phyloP scores from a whole-genome alignment of 768 basidiomycete genomes.

The Lyophyllum semitale region DNA sequence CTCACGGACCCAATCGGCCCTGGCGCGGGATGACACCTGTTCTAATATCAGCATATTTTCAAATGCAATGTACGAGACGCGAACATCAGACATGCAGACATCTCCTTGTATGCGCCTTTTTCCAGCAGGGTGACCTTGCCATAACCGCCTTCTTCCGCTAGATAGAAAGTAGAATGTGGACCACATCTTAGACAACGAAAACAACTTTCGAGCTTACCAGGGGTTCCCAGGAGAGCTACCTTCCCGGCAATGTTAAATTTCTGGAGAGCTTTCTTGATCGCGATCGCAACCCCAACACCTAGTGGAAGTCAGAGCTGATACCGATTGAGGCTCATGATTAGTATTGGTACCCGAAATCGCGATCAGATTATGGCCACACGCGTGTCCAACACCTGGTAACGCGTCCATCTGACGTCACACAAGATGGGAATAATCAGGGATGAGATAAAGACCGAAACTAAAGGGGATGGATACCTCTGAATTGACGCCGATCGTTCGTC shows the following conservation, averaged over 20 bases:
- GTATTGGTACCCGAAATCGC: too few relatives aligned
- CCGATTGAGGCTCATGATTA: constrained; percentile 56
- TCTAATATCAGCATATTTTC: too few relatives aligned
- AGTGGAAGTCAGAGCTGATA: constrained; percentile 11
- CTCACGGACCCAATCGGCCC: too few relatives aligned
- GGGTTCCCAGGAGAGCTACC: constrained; percentile 75
- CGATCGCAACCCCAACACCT: constrained; percentile 73
- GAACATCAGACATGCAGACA: constrained; percentile 79
- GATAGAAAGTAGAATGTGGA: not conserved
- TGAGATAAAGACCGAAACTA: constrained; percentile 33
- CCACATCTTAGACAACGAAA: too few relatives aligned
- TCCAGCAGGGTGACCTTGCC: constrained; percentile 73
- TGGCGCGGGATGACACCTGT: too few relatives aligned
- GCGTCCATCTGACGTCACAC: constrained; percentile 55
- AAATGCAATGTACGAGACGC: too few relatives aligned
- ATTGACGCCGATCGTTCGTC: constrained; percentile 74
- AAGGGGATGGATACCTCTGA: too few relatives aligned
- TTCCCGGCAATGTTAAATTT: constrained; percentile 66
- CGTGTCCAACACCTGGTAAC: constrained; percentile 61
- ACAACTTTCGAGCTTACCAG: constrained; percentile 56
- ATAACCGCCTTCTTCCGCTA: constrained; percentile 78
- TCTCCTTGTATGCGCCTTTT: constrained; percentile 70
- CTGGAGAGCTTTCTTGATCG: constrained; percentile 64
- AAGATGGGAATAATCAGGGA: not conserved
- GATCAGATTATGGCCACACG: constrained; percentile 86